Base-by-base conservation (phyloP, 2,329 filamentous ascomycete species). In the Sclerotinia glacialis region DNA sequence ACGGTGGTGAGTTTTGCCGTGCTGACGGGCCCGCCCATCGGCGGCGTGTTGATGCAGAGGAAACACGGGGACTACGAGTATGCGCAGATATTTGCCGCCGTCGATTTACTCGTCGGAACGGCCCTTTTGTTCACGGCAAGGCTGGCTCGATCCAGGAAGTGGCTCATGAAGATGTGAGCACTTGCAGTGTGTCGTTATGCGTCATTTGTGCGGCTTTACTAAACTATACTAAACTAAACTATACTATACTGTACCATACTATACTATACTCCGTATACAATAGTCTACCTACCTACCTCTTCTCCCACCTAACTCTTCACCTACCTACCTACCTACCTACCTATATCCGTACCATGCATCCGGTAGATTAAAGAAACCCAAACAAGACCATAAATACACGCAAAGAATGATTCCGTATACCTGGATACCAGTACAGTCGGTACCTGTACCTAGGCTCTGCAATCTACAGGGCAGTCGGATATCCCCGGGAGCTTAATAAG, bases 1-100 rank as follows among this genome's bases (percentile, higher is more conserved):
- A 73, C 79, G 28, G 79, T 85, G 65, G 79, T 85, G 23, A 80
- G 79, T n/a, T 79, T 86, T 62, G 82, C 83, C 0, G 80, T 79
- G 3, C 73, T 86, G 61, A 84, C 81, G 3, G 84, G 85, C 0
- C 80, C 83, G 5, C 83, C 84, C 0, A 83, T 86, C 67, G 83
- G 80, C 2, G 84, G 84, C 3, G 81, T 80, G 3, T 73, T 86
- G 69, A 78, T 86, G 28, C 74, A 82, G 67, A 75, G 71, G 14
- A 77, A 79, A 31, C 69, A 76, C 14, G 83, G 83, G 0, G 71
- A 76, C 9, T 86, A 83, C 72, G 67, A 82, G 46, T 82, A 81
- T 71, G 81, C 82, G 21, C 83, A 85, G 75, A 78, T 82, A 66
- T 85, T 83, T 73, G 79, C 82, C 52, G 83, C 79, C 0, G 72